Conservation (phyloP, 2,329 filamentous ascomycete genomes). For the Chalaropsis thielavioides region DNA sequence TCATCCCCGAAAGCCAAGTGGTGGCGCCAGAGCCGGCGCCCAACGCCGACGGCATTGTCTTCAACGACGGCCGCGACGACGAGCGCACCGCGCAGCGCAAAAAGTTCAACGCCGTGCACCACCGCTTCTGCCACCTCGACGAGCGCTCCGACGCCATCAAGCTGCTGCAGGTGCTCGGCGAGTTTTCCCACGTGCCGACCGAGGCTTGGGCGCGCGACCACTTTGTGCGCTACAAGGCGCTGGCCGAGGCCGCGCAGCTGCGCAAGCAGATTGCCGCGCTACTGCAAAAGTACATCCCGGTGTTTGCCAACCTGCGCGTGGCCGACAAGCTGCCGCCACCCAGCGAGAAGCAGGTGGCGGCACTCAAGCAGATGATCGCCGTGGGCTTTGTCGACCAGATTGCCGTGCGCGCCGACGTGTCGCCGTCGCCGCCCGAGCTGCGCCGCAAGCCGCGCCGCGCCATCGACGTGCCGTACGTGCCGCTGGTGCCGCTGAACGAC, state of each 20-base stretch:
- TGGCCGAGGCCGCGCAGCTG: constrained; percentile 74
- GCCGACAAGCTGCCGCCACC: constrained; percentile 44
- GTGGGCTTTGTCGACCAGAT: constrained; percentile 90
- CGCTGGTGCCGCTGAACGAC: constrained; percentile 54
- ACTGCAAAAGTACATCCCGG: constrained; percentile 40
- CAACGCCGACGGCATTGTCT: constrained; percentile 35
- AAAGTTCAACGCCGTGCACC: constrained; percentile 55
- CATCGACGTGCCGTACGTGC: constrained; percentile 83
- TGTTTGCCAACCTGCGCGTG: constrained; percentile 42
- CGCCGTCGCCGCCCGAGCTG: constrained; percentile 52
- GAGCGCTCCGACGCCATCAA: constrained; percentile 80
- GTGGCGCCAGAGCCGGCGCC: constrained; percentile 40
- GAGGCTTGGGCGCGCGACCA: constrained; percentile 66
- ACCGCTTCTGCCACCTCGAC: constrained; percentile 66
- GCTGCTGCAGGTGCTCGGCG: constrained; percentile 72
- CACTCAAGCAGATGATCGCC: constrained; percentile 80
- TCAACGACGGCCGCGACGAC: constrained; percentile 58
- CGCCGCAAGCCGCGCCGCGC: constrained; percentile 49
- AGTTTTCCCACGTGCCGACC: constrained; percentile 61
- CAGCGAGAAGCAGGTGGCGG: constrained; percentile 54
- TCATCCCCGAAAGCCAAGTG: constrained; percentile 66
- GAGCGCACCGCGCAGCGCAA: constrained; percentile 48
- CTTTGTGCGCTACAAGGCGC: constrained; percentile 75
- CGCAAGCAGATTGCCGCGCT: constrained; percentile 71
- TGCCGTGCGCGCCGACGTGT: constrained; percentile 78